A percentile compares a stretch with the other conserved stretches of the same genome.
Conservation (phyloP, 1,284 basidiomycete species). For the Trametes hirsuta region DNA sequence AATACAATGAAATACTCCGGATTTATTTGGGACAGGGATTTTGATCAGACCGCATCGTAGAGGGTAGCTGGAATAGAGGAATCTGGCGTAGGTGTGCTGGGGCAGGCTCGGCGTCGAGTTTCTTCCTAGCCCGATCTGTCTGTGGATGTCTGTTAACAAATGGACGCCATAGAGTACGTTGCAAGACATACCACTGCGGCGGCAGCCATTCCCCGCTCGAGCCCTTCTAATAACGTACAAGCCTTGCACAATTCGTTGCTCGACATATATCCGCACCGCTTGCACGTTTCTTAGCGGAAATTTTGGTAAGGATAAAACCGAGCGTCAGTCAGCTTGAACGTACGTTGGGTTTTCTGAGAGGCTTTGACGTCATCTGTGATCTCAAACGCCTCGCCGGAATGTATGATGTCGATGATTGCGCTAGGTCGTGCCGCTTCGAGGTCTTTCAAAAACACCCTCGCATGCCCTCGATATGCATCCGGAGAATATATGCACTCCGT, state of each 20-base stretch:
- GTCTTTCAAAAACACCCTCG: too few species aligned
- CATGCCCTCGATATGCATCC: too few species aligned
- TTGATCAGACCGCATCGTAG: neutral
- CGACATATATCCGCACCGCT: constrained; percentile 91
- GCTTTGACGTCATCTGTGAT: too few species aligned
- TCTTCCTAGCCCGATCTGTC: constrained; percentile 69
- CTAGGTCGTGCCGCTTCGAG: too few species aligned
- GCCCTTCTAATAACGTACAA: constrained; percentile 85
- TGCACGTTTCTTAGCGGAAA: constrained; percentile 72
- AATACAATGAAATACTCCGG: neutral
- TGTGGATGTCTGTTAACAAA: constrained; percentile 27
- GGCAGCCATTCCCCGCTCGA: constrained; percentile 82
- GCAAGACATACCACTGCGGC: constrained; percentile 63
- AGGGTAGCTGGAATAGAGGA: neutral
- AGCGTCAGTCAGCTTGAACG: neutral
- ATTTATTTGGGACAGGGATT: neutral
- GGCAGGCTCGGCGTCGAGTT: constrained; percentile 23
- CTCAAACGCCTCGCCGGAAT: too few species aligned
- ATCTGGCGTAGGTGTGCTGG: neutral
- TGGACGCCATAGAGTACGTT: neutral
- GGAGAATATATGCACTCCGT: too few species aligned
- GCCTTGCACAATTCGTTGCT: constrained; percentile 94
- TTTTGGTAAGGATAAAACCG: neutral
- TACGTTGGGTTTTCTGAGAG: constrained; percentile 83
- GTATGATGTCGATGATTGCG: too few species aligned